Evolutionary conservation across 768 basidiomycete species (phyloP), one percentile per base, ranked within the genome.

Genomic region (Leccinum rimulosum): DNA sequence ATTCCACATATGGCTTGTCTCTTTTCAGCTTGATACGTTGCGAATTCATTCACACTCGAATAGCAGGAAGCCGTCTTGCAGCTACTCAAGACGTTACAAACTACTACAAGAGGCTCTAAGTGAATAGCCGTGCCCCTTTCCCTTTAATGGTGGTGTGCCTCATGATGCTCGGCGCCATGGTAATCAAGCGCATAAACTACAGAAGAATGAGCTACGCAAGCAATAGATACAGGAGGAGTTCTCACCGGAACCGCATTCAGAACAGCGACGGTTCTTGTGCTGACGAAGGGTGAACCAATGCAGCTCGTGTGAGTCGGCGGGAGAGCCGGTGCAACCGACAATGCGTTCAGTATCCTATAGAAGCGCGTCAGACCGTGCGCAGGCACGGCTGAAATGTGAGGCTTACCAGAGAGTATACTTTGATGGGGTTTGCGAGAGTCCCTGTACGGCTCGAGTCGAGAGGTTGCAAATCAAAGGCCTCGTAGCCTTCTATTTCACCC

Each of bases 221-320:
- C 8, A 48, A 52, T n/a, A 1, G 50, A 43, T 11, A 59, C n/a
- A 8, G 31, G 14, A 50, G 14, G 30, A 52, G 51, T 30, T 76
- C 87, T 53, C 69, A 95, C 94, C 92, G 57, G 89, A 94, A 66
- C 95, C 95, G 65, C 95, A 98, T 77, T 98, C 95, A 12, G 84
- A 80, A 85, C 95, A 98, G 72, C 95, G 89, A 62, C 80, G 79
- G 64, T 82, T 79, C 74, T 87, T 85, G 68, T 88, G 80, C 66
- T 84, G 81, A 60, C 74, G 80, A 66, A 91, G 63, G 61, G 71
- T 82, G 73, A 94, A 85, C 95, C 95, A 98, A 67, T 86, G 80
- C 55, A 95, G 81, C 67, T 98, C 93, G 77, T 98, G 96, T 35
- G 94, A 95, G 76, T 98, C 96, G 49, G 90, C 92, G 10, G 96